Evolutionary conservation across 257 asterid species (phyloP).

Genomic region (Ocimum tenuiflorum): DNA sequence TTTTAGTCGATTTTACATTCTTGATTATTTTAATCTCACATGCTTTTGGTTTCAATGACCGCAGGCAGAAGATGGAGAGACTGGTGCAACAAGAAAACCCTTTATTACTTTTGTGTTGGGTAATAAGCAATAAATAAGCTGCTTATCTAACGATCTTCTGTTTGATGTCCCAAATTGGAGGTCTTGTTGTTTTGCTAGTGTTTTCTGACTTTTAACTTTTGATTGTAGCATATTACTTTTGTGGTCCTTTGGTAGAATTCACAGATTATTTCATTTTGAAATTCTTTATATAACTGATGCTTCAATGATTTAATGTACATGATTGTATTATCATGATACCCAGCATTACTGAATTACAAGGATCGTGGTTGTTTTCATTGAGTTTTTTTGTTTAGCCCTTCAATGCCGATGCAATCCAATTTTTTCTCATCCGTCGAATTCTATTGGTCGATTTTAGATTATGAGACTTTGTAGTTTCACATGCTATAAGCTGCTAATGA

Average conservation of each 20-base stretch:
- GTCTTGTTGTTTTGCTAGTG: background rate
- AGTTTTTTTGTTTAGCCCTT: background rate
- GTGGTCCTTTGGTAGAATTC: slow-evolving; percentile 1
- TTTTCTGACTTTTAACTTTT: background rate
- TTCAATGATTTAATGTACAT: background rate
- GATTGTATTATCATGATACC: background rate
- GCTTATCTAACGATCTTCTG: slow-evolving; percentile 8
- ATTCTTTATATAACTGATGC: slow-evolving; percentile 11
- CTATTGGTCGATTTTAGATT: background rate
- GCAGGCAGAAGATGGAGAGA: slow-evolving; percentile 60
- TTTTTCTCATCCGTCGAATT: background rate
- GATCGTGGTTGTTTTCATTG: slow-evolving; percentile 3
- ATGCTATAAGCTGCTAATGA: background rate
- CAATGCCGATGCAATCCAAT: background rate
- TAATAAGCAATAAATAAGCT: slow-evolving; percentile 32
- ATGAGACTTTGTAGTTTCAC: background rate
- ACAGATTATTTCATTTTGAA: background rate
- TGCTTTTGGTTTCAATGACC: slow-evolving; percentile 8
- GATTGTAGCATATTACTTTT: background rate
- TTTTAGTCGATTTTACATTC: too few relatives aligned
- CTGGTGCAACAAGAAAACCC: slow-evolving; percentile 40
- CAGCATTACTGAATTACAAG: background rate
- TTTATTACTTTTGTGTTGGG: slow-evolving; percentile 80
- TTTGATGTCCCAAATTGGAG: slow-evolving; percentile 9
- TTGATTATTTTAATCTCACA: background rate